These are phyloP conservation scores for Sporisorium scitamineum DNA, from an alignment of 1,284 basidiomycete species.

Conservation along the genomic window DNA sequence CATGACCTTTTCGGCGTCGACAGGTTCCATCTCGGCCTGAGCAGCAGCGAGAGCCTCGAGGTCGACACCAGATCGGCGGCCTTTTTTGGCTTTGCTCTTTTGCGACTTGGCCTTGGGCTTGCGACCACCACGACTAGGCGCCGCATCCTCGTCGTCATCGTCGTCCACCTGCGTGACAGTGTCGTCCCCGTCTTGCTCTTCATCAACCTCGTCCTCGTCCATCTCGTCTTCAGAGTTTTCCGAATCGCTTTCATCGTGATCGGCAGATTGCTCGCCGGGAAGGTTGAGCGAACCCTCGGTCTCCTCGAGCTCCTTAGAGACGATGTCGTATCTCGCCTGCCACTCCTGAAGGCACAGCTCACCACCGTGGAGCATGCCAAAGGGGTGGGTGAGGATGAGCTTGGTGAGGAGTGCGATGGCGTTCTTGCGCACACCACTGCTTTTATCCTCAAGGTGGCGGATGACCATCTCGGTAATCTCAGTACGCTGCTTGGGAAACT, in stretches of 20 bases:
- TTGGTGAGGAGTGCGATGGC: constrained; percentile 83
- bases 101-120: constrained; percentile 26
- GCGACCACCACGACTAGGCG: constrained; percentile 6
- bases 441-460: constrained; percentile 89
- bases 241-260: constrained; percentile 69
- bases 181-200: constrained; percentile 34
- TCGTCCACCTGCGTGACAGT: constrained; percentile 32
- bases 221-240: constrained; percentile 66
- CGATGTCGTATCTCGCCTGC: constrained; percentile 75
- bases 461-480: constrained; percentile 81
- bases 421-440: constrained; percentile 84
- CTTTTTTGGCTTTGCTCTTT: constrained; percentile 47
- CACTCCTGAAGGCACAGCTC: constrained; percentile 81
- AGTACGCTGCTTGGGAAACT: constrained; percentile 88
- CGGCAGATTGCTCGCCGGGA: constrained; percentile 56
- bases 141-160: constrained; percentile 22
- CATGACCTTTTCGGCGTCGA: constrained; percentile 71
- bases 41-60: constrained; percentile 55
- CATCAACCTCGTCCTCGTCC: constrained; percentile 63
- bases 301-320: constrained; percentile 74
- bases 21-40: constrained; percentile 58
- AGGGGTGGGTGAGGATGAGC: constrained; percentile 89
- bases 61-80: constrained; percentile 71
- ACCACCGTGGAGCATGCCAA: constrained; percentile 85
- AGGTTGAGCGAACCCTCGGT: constrained; percentile 60